Base-by-base conservation (phyloP, 1,284 basidiomycete genomes). In the Kalmanozyma brasiliensis region DNA sequence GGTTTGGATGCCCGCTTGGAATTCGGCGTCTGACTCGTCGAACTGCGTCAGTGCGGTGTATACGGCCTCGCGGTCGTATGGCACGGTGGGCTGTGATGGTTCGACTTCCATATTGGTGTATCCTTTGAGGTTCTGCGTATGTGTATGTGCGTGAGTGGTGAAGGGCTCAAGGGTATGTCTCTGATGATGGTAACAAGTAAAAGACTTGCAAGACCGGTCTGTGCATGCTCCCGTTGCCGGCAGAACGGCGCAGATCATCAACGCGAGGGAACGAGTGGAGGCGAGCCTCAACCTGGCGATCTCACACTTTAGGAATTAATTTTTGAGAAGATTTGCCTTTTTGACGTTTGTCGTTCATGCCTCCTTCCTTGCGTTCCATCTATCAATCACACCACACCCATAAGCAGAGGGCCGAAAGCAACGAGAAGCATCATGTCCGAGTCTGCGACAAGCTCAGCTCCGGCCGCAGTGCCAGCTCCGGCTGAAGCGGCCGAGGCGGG, bases 1-100 rank as follows among this genome's bases (percentile, higher is more conserved):
- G 24, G 69, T 62, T 20, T 62, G 57, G 23, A 74, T 70, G 2
- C 76, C 76, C 4, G 56, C 68, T 52, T 71, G 63, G 19, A 71
- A 71, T 17, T 71, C 68, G 2, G 52, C 37, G 19, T 71, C 59
- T 8, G 52, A 24, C 36, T 52, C 55, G 49, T 66, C 55, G 49
- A 62, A 67, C 7, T 47, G 40, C 10, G 53, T 55, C 23, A 71
- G 35, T 16, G 59, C 51, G 1, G 52, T 62, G 37, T 66, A 71
- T 14, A 71, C 37, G 8, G 68, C 63, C 14, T 67, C 55, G 26
- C 48, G 49, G 35, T 71, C 59, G 37, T 63, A 67, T 3, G 52
- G 17, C 13, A 70, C 46, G 4, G 67, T 40, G 11, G 67, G 67
- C 1, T 44, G 52, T 11, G 38, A 33, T 34, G 49, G 8, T 22